These are phyloP conservation scores for Amaranthus tricolor DNA, from an alignment of 179 eudicot species.

Conservation along the genomic window DNA sequence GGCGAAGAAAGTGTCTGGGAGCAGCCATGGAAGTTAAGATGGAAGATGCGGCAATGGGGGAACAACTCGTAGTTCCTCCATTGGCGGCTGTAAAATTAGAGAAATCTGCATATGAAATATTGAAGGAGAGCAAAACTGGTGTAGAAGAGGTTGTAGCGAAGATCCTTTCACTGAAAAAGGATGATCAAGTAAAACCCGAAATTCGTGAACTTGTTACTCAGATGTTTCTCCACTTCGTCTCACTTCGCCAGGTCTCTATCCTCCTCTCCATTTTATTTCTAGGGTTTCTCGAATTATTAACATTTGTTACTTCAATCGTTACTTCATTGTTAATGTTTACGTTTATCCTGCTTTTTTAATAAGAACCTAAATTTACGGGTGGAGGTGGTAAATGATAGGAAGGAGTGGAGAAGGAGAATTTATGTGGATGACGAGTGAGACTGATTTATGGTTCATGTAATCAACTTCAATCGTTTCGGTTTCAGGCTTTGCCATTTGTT, in stretches of 20 bases:
- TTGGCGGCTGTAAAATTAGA: conserved; percentile 9
- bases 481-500: too few species aligned
- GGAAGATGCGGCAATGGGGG: conserved; percentile 24
- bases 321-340: neutral
- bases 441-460: neutral
- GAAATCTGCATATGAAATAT: conserved; percentile 49
- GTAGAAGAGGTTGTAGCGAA: conserved; percentile 66
- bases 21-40: conserved; percentile 26
- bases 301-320: neutral
- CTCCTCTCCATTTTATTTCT: neutral
- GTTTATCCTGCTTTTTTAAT: neutral
- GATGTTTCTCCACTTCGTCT: conserved; percentile 73
- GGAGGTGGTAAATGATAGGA: too few species aligned
- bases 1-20: too few species aligned
- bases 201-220: conserved; percentile 69
- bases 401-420: too few species aligned
- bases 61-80: neutral
- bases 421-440: too few species aligned
- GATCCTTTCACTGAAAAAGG: conserved; percentile 68
- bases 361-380: neutral
- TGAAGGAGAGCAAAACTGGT: conserved; percentile 51
- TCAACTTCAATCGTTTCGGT: neutral
- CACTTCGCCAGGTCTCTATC: conserved; percentile 71
- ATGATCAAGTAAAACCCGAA: conserved; percentile 49
- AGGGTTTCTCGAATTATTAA: neutral